phyloP scores from a whole-genome alignment of 257 asterid genomes.

The Mitragyna speciosa region DNA sequence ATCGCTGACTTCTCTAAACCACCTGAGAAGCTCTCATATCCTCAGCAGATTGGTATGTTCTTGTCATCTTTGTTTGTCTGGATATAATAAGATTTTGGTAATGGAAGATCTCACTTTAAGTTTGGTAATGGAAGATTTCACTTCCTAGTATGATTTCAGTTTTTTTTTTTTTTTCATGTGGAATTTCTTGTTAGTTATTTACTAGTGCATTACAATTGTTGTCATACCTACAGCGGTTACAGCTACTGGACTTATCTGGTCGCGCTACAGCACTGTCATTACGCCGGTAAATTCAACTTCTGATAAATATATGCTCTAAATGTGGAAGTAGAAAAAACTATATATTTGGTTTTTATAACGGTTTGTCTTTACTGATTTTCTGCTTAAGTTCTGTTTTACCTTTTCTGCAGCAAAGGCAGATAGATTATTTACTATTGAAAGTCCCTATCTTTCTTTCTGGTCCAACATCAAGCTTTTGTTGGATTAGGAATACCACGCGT shows the following conservation, averaged over 20 bases:
- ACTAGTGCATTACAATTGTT: not conserved
- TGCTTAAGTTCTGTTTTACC: not conserved
- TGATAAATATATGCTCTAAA: not conserved
- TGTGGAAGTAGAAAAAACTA: not conserved
- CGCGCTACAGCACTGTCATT: constrained; percentile 25
- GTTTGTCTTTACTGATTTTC: not conserved
- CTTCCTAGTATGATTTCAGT: not conserved
- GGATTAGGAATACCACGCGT: not conserved
- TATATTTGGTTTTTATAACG: not conserved
- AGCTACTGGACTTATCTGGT: constrained; percentile 26
- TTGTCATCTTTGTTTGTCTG: not conserved
- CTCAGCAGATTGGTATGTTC: constrained; percentile 26
- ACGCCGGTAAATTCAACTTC: constrained; percentile 18
- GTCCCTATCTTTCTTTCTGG: not conserved
- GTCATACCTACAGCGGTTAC: constrained; percentile 28
- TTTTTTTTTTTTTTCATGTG: not conserved
- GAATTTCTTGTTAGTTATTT: not conserved
- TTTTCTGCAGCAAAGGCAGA: not conserved
- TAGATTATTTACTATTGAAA: not conserved
- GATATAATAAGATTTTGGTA: not conserved
- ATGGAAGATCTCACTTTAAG: not conserved
- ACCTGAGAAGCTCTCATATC: constrained; percentile 29
- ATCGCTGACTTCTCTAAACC: constrained; percentile 31
- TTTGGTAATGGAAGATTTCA: not conserved
- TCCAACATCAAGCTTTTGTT: not conserved